Base-by-base conservation (phyloP, 1,284 basidiomycete genomes). In the Ceratobasidium sp. region DNA sequence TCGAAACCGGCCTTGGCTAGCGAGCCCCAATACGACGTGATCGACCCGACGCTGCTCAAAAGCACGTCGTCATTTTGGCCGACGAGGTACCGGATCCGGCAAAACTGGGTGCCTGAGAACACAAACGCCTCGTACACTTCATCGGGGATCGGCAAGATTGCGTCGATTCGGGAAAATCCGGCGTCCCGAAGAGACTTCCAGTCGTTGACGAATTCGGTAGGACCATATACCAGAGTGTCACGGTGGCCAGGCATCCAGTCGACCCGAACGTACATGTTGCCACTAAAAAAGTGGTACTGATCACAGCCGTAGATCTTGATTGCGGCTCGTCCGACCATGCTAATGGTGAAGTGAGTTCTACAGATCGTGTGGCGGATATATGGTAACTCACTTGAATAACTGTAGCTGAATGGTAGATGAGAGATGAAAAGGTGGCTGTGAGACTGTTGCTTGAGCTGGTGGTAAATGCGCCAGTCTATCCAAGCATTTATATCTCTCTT, bases 111-210 rank as follows among this genome's bases (percentile, higher is more conserved):
- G 12, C 62, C 73, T 14, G 60, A 66, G 50, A 76, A 76, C 46
- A 67, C 50, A 38, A 66, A 76, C 10, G 73, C 44, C 1, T 64
- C 35, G 52, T 76, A 46, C 3, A 44, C 35, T 64, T 67, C 30
- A 10, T 35, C 73, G 0, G 73, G 62, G 27, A 76, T 50, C n/a
- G 73, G 73, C 3, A 76, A 38, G 38, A 54, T 65, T 10, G 62
- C 64, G 52, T 76, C 73, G 38, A 76, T 52, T 12, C 41, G 64
- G 2, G 35, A 41, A n/a, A 76, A 76, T 1, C 73, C 73, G 50
- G 73, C 50, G 33, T 76, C 62, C 18, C 65, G 38, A 33, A 65
- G 44, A 7, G 62, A 66, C 10, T 50, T 50, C 52, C 73, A 71
- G 38, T 71, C 73, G 27, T 54, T 67, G n/a, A n/a, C 52, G 38